Base-by-base conservation (phyloP, 1,284 basidiomycete species). In the Pseudozyma hubeiensis region DNA sequence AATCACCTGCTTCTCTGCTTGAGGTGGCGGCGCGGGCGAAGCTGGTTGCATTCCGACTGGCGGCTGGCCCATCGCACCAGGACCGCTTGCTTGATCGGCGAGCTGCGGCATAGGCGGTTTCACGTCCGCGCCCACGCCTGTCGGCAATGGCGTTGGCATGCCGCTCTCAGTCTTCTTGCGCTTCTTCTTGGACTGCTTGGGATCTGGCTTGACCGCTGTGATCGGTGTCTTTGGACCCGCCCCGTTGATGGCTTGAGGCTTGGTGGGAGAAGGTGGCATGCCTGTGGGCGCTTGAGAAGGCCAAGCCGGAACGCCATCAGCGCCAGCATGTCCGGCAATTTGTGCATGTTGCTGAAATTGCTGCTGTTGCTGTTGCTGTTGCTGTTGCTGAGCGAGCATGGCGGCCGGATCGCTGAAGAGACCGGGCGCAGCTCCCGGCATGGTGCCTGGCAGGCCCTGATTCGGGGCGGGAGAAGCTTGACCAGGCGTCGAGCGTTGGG, bases 161-260 rank as follows among this genome's bases (percentile, higher is more conserved):
- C 51, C 52, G 49, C 35, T 50, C 8, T 73, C 70, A 5, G 64
- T 68, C 68, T 75, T 70, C 59, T 69, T 63, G 45, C 64, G 69
- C 53, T 73, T 75, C 61, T 62, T 75, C 46, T 75, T 75, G 4
- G 47, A 34, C 35, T 59, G 63, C 37, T 64, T 67, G 44, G 56
- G 33, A n/a, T 75, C 67, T 14, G 56, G 53, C 33, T 75, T 75
- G 45, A 39, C 31, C 4, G 54, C 33, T 19, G 64, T 35, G 5
- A 58, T 45, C 3, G 64, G 66, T 4, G 74, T 61, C 30, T 66
- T 55, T 6, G 72, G 64, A 16, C 41, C 39, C 4, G 55, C 49
- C 13, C 63, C 63, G 37, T 66, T 66, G 5, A 31, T 33, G 4
- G 46, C 48, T n/a, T 58, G 51, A 31, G 56, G 30, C 48, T 70